These are phyloP conservation scores for Rosa hybrid DNA, from an alignment of 331 rosid genomes.

Conservation along the genomic window DNA sequence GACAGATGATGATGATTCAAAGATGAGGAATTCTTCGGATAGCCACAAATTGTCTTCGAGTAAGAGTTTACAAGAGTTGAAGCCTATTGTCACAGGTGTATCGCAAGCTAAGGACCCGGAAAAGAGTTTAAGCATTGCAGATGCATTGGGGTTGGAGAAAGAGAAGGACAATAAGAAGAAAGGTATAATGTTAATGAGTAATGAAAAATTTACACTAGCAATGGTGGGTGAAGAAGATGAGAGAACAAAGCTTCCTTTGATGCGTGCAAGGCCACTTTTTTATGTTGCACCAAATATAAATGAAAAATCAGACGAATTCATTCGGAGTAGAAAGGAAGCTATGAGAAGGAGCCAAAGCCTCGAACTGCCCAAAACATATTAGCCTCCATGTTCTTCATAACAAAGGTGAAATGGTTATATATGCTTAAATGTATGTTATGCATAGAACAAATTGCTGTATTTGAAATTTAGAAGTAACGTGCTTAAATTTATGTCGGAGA, in stretches of 20 bases:
- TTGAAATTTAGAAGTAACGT: too few species aligned
- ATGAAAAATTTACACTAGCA: conserved; percentile 1
- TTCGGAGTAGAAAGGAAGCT: conserved; percentile 37
- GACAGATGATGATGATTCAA: conserved; percentile 1
- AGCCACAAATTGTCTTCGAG: not conserved
- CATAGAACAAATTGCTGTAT: too few species aligned
- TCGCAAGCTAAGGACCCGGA: not conserved
- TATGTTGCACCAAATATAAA: conserved; percentile 28
- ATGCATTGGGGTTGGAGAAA: conserved; percentile 6
- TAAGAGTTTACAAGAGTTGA: not conserved
- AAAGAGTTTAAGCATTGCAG: conserved; percentile 1
- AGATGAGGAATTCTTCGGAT: not conserved
- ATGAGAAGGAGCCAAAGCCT: conserved; percentile 20
- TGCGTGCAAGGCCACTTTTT: conserved; percentile 23
- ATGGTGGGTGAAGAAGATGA: conserved; percentile 13
- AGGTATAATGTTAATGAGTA: conserved; percentile 14
- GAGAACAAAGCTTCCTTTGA: not conserved
- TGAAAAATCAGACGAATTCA: conserved; percentile 36
- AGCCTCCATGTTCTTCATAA: not conserved
- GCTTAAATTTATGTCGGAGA: too few species aligned
- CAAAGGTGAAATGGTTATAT: too few species aligned
- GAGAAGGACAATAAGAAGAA: conserved; percentile 27
- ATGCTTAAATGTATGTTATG: too few species aligned
- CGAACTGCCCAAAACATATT: not conserved
- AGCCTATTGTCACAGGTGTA: not conserved